Conservation (phyloP, 805 yeast species). For the Candida tallmaniae region DNA sequence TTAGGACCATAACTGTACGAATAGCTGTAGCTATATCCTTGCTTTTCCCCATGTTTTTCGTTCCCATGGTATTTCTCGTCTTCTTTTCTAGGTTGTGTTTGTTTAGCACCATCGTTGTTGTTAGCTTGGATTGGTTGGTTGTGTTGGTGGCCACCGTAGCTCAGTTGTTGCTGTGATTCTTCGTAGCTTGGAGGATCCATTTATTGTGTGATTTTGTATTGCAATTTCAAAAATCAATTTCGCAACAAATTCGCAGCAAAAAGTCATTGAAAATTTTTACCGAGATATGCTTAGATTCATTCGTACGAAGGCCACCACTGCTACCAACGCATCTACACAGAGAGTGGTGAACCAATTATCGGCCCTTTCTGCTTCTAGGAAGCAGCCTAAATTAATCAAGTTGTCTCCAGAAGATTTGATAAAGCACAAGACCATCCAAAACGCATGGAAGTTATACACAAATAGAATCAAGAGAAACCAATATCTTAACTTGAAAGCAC, state of each 20-base stretch:
- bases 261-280: neutral
- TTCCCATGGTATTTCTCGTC: too few species aligned
- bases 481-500: conserved; percentile 44
- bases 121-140: too few species aligned
- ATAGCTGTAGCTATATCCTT: neutral
- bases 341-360: conserved; percentile 57
- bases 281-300: neutral
- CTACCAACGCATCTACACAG: conserved; percentile 35
- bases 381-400: conserved; percentile 78
- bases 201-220: neutral
- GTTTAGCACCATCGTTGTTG: too few species aligned
- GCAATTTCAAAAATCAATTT: neutral
- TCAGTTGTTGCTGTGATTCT: conserved; percentile 1
- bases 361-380: conserved; percentile 80
- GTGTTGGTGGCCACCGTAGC: neutral
- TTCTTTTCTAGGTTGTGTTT: too few species aligned
- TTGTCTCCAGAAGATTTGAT: conserved; percentile 75
- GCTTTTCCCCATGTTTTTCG: neutral
- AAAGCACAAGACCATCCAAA: conserved; percentile 76
- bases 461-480: conserved; percentile 45
- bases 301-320: conserved; percentile 13
- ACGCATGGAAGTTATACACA: conserved; percentile 73
- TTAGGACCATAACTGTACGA: neutral
- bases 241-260: conserved; percentile 1
- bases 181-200: conserved; percentile 8